phyloP scores from a whole-genome alignment of 352 stramenopile genomes.

The Stramenopiles sp. region DNA sequence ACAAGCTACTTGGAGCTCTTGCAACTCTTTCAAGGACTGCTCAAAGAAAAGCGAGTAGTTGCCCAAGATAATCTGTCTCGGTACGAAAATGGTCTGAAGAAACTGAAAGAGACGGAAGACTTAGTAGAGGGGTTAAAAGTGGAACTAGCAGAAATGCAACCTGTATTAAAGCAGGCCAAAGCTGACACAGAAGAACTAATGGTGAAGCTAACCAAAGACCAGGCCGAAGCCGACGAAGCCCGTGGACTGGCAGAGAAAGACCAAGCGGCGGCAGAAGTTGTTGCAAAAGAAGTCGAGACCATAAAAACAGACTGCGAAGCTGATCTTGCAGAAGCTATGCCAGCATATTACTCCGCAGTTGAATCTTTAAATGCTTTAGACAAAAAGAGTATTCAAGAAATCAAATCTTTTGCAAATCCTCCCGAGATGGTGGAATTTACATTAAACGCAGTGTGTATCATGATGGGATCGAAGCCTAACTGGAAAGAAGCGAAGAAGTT shows the following conservation, averaged over 20 bases:
- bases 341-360: slow-evolving; percentile 66
- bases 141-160: slow-evolving; percentile 71
- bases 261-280: slow-evolving; percentile 62
- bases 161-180: slow-evolving; percentile 59
- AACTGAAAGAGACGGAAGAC: slow-evolving; percentile 71
- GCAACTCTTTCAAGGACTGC: slow-evolving; percentile 68
- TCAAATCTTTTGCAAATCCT: slow-evolving; percentile 73
- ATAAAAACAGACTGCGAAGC: slow-evolving; percentile 49
- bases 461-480: slow-evolving; percentile 60
- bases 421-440: slow-evolving; percentile 54
- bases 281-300: slow-evolving; percentile 37
- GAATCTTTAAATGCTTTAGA: slow-evolving; percentile 66
- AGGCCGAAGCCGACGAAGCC: slow-evolving; percentile 66
- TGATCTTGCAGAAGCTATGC: slow-evolving; percentile 72
- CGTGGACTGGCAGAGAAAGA: slow-evolving; percentile 63
- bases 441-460: slow-evolving; percentile 69
- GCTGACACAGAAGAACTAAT: slow-evolving; percentile 64
- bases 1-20: slow-evolving; percentile 87
- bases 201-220: slow-evolving; percentile 62
- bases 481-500: slow-evolving; percentile 73
- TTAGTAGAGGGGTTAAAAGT: slow-evolving; percentile 71
- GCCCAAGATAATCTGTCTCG: slow-evolving; percentile 53
- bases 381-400: slow-evolving; percentile 68
- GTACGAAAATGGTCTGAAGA: slow-evolving; percentile 61
- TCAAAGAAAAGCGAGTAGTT: slow-evolving; percentile 52